phyloP scores from a whole-genome alignment of 352 stramenopile genomes.

The Globisporangium middletonii region DNA sequence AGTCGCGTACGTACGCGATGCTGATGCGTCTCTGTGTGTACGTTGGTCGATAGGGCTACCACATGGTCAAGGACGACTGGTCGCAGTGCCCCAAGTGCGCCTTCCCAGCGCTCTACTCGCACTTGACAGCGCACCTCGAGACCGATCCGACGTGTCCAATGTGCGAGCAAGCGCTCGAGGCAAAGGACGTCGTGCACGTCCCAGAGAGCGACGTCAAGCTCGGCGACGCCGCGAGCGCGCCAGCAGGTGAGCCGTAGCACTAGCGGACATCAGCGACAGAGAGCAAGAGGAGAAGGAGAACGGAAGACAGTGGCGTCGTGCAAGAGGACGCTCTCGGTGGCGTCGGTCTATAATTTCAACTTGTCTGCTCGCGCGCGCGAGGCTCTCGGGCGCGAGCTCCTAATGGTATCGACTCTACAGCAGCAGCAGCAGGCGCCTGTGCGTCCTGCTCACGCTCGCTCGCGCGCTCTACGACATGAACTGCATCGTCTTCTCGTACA shows the following conservation, averaged over 20 bases:
- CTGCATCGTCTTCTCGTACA: constrained; percentile 83
- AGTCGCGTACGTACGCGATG: constrained; percentile 3
- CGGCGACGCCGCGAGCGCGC: constrained; percentile 12
- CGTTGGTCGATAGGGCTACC: constrained; percentile 50
- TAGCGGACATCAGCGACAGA: no score
- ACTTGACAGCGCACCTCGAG: constrained; percentile 79
- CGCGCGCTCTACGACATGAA: constrained; percentile 43
- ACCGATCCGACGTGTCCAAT: constrained; percentile 67
- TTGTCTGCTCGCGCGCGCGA: not conserved
- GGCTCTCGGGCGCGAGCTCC: no score
- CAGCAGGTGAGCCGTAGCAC: constrained; percentile 1
- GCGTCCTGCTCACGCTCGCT: no score
- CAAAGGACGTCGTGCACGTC: constrained; percentile 24
- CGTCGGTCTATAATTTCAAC: constrained; percentile 5
- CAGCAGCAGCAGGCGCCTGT: no score
- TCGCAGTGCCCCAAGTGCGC: constrained; percentile 83
- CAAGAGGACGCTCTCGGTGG: no score
- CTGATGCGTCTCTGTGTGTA: not conserved
- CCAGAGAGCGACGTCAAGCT: constrained; percentile 43
- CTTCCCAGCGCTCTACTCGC: constrained; percentile 87
- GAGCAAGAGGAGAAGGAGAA: not conserved
- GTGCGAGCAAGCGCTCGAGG: constrained; percentile 54
- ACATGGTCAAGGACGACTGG: constrained; percentile 94
- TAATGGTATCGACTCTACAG: no score
- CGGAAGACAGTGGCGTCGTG: not conserved